Evolutionary conservation across 305 asterid genomes (phyloP).

Genomic region (Salvia sclarea): DNA sequence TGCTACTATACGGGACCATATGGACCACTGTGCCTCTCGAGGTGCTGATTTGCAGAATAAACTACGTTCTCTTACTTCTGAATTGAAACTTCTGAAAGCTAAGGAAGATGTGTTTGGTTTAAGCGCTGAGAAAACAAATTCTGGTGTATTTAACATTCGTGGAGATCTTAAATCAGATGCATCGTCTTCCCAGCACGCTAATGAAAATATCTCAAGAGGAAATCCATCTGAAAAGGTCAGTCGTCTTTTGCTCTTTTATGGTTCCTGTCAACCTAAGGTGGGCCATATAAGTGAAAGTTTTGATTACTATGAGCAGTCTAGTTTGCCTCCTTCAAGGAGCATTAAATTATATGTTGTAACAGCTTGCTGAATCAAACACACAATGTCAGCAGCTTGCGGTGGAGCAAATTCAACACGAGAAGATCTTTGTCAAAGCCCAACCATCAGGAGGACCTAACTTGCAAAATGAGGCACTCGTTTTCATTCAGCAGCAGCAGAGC

Average conservation of each 20-base stretch:
- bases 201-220: slow-evolving; percentile 45
- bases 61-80: slow-evolving; percentile 64
- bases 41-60: slow-evolving; percentile 75
- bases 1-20: slow-evolving; percentile 69
- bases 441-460: slow-evolving; percentile 34
- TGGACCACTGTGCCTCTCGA: slow-evolving; percentile 65
- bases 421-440: slow-evolving; percentile 37
- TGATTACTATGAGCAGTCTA: slow-evolving; percentile 36
- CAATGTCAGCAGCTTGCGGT: slow-evolving; percentile 37
- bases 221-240: slow-evolving; percentile 45
- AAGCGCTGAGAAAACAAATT: slow-evolving; percentile 48
- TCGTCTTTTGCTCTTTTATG: slow-evolving; percentile 36
- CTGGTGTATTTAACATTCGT: slow-evolving; percentile 41
- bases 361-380: slow-evolving; percentile 33
- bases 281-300: slow-evolving; percentile 31
- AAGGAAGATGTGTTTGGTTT: slow-evolving; percentile 60
- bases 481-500: slow-evolving; percentile 36
- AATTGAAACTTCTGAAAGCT: slow-evolving; percentile 54
- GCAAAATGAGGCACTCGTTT: slow-evolving; percentile 36
- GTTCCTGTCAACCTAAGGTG: slow-evolving; percentile 36
- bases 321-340: slow-evolving; percentile 38
- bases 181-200: slow-evolving; percentile 45
- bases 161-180: slow-evolving; percentile 59
- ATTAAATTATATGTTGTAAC: slow-evolving; percentile 29
- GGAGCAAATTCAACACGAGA: slow-evolving; percentile 40